Base-by-base conservation (phyloP, 768 basidiomycete species). In the Cubamyces sp. region DNA sequence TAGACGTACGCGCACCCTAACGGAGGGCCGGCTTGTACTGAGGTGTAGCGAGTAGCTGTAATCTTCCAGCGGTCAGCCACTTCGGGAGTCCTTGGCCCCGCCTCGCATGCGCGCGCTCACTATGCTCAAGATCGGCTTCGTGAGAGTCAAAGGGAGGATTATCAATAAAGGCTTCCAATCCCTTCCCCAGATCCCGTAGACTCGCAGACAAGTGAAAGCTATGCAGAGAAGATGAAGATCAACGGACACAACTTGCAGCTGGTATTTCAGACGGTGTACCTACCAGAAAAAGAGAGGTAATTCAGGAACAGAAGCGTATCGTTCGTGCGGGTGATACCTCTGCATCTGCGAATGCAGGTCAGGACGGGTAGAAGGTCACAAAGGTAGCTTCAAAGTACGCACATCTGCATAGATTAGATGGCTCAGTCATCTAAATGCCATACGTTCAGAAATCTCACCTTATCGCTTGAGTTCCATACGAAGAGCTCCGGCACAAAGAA, bases 91-190 rank as follows among this genome's bases (percentile, higher is more conserved):
- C n/a, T n/a, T 3, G 15, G 1, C 8, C 5, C n/a, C n/a, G 23
- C 7, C 3, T 2, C 16, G 8, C 23, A 18, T 46, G 3, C 21
- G 25, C 23, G 4, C 2, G 65, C 65, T 41, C 50, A 69, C 68
- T 6, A 65, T 39, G 5, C 54, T 18, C 5, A 59, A 25, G 16
- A 56, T 42, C 15, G 61, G 58, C 39, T 25, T 58, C 5, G 60
- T 45, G 4, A 69, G 19, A 1, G 52, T 54, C 16, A 66, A n/a
- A 1, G 57, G 57, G 3, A 64, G 18, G 30, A 69, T 55, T 18
- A 61, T 4, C 1, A 66, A 9, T 3, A 64, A 40, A 1, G 65
- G 68, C 21, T 46, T 64, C 68, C 65, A 66, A 21, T 66, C 61
- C 16, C 49, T 46, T 5, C 62, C 63, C 59, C 64, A 66, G 4